These are phyloP conservation scores for Hypsizygus ulmarius DNA, from an alignment of 1,284 basidiomycete genomes.

Conservation along the genomic window DNA sequence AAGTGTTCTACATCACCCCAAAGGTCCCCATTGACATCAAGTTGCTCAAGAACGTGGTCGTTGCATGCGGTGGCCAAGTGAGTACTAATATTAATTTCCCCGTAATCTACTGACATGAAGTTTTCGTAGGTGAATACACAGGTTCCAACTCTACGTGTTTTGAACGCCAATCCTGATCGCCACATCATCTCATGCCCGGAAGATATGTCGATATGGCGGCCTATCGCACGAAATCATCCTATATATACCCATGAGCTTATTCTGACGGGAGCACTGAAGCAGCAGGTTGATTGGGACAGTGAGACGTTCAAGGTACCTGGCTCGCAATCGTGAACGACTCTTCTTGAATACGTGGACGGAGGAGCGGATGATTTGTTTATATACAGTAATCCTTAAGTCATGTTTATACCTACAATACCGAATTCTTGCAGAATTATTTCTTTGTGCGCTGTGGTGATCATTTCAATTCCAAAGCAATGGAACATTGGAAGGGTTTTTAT, in stretches of 20 bases:
- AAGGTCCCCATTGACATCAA: constrained; percentile 54
- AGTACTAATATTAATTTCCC: constrained; percentile 19
- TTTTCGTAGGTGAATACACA: constrained; percentile 40
- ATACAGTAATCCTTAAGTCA: not conserved
- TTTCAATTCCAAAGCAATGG: no score
- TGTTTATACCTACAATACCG: no score
- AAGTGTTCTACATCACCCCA: constrained; percentile 72
- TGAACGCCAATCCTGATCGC: constrained; percentile 48
- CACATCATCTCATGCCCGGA: constrained; percentile 62
- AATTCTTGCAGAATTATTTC: no score
- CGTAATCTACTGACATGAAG: not conserved
- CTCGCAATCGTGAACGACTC: constrained; percentile 7
- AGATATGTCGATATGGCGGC: constrained; percentile 60
- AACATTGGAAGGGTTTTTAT: no score
- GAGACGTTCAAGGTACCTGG: constrained; percentile 29
- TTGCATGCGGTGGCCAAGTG: constrained; percentile 68
- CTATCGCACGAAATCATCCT: constrained; percentile 47
- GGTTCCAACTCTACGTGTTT: constrained; percentile 52
- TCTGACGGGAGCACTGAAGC: constrained; percentile 58
- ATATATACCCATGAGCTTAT: constrained; percentile 71
- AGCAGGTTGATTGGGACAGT: constrained; percentile 63
- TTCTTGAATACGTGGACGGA: not conserved
- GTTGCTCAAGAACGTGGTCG: constrained; percentile 62
- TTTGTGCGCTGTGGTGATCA: no score
- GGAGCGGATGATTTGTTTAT: not conserved